phyloP scores from a whole-genome alignment of 2,329 filamentous ascomycete genomes.

The Colletotrichum truncatum region DNA sequence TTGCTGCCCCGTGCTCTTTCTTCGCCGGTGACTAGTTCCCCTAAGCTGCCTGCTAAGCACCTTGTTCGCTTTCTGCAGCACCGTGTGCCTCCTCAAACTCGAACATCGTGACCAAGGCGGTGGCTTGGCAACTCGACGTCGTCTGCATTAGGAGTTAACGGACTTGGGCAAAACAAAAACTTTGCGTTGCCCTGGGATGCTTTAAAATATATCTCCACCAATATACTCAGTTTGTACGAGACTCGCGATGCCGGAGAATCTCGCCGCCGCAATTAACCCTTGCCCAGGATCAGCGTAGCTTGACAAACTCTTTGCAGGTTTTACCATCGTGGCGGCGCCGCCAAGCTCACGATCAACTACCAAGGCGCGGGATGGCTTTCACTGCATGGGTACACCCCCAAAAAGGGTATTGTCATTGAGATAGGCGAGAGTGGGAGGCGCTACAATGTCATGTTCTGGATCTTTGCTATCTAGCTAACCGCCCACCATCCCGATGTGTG shows the following conservation, averaged over 20 bases:
- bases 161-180: not conserved
- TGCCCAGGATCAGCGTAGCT: constrained; percentile 25
- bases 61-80: not conserved
- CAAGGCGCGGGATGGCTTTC: constrained; percentile 1
- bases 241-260: not conserved
- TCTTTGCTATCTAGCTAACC: not conserved
- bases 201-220: not conserved
- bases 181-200: not conserved
- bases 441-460: not conserved
- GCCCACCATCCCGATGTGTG: not conserved
- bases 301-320: constrained; percentile 15
- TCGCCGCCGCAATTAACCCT: not conserved
- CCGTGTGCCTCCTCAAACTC: not conserved
- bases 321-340: not conserved
- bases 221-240: not conserved
- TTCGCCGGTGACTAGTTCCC: no score
- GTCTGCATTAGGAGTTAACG: not conserved
- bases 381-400: constrained; percentile 1
- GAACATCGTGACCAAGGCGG: not conserved
- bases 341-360: constrained; percentile 28
- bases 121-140: constrained; percentile 12
- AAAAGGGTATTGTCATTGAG: not conserved
- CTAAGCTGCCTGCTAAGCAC: not conserved
- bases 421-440: constrained; percentile 3
- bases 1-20: not conserved